These are phyloP conservation scores for Xylariales sp. DNA, from an alignment of 2,329 filamentous ascomycete genomes.

Conservation along the genomic window DNA sequence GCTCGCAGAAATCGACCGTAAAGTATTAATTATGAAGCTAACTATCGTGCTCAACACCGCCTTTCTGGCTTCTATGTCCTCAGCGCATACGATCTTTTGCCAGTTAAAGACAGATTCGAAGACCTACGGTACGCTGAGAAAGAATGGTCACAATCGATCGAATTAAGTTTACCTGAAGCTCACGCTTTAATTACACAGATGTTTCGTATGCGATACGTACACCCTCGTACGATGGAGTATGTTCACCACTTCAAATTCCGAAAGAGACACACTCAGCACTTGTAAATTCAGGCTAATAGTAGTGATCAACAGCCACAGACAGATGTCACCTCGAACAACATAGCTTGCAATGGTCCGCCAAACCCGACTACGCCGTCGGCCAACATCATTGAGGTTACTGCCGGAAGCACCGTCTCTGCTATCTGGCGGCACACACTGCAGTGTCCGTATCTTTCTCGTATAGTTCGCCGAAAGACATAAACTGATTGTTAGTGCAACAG, in stretches of 20 bases:
- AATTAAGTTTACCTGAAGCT: background rate
- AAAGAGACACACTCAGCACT: background rate
- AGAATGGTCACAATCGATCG: background rate
- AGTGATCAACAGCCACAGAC: background rate
- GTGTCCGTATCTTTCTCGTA: no score
- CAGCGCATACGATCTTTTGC: background rate
- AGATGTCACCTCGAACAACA: constrained; percentile 47
- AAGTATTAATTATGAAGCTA: no score
- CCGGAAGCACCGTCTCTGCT: constrained; percentile 45
- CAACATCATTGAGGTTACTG: constrained; percentile 46
- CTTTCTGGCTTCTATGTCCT: no score
- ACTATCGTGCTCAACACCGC: no score
- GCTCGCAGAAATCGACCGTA: no score
- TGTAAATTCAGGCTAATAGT: background rate
- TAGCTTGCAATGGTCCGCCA: constrained; percentile 53
- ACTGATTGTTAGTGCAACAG: background rate
- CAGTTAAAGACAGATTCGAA: background rate
- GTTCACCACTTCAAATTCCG: background rate
- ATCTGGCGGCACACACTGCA: constrained; percentile 52
- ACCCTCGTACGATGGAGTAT: background rate
- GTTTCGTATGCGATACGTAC: background rate
- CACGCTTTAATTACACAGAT: background rate
- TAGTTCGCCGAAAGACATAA: background rate
- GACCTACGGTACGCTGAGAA: background rate
- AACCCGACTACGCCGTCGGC: constrained; percentile 46